A percentile compares a stretch with the other conserved stretches of the same genome.
Conservation (phyloP, 2,329 filamentous ascomycete species). For the Phialophora expanda region DNA sequence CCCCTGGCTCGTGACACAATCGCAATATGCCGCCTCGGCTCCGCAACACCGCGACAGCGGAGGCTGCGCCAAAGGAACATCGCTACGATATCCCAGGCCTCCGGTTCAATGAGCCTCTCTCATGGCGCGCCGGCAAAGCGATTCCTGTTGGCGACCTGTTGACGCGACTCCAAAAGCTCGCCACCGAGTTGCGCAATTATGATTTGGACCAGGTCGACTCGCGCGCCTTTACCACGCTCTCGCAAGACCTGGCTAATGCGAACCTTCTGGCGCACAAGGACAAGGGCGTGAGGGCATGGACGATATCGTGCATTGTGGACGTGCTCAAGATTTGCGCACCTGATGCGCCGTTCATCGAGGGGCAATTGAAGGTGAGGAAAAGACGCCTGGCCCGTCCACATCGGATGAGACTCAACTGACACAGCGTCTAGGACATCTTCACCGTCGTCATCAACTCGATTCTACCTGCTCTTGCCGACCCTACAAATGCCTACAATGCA, state of each 20-base stretch:
- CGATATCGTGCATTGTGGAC: slow-evolving; percentile 88
- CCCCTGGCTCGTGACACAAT: slow-evolving; percentile 15
- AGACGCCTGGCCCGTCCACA: neutral
- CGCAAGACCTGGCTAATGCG: slow-evolving; percentile 80
- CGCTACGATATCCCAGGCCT: slow-evolving; percentile 52
- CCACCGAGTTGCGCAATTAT: slow-evolving; percentile 79
- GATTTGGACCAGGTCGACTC: slow-evolving; percentile 86
- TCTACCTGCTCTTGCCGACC: slow-evolving; percentile 82
- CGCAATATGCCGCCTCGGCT: slow-evolving; percentile 36
- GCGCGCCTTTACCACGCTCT: slow-evolving; percentile 80
- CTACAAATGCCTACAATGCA: slow-evolving; percentile 85
- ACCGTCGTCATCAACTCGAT: slow-evolving; percentile 82
- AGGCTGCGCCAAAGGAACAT: slow-evolving; percentile 26
- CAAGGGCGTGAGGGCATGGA: slow-evolving; percentile 86
- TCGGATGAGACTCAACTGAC: slow-evolving; percentile 21
- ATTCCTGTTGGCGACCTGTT: slow-evolving; percentile 84
- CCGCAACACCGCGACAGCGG: slow-evolving; percentile 29
- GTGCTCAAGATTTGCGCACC: slow-evolving; percentile 91
- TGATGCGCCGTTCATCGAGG: slow-evolving; percentile 87
- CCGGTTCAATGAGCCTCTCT: slow-evolving; percentile 81
- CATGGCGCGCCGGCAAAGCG: slow-evolving; percentile 89
- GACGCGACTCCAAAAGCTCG: slow-evolving; percentile 77
- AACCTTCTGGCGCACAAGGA: slow-evolving; percentile 91
- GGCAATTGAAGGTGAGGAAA: slow-evolving; percentile 79
- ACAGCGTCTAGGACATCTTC: slow-evolving; percentile 77